A percentile compares a stretch with the other conserved stretches of the same genome.
Conservation (phyloP, 2,329 filamentous ascomycete species). For the Trichoderma breve region DNA sequence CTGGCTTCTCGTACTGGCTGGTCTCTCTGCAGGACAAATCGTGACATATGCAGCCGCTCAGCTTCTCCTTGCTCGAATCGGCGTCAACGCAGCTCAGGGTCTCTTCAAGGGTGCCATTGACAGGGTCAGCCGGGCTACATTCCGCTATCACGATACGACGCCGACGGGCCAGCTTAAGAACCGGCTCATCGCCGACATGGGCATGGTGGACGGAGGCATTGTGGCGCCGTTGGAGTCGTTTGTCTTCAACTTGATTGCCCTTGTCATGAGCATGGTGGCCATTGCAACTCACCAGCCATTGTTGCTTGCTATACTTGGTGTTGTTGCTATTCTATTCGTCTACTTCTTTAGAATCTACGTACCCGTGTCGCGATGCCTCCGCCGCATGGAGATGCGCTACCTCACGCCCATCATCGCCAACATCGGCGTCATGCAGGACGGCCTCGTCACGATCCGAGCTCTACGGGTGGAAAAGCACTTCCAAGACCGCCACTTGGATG, state of each 20-base stretch:
- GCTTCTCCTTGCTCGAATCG: constrained; percentile 69
- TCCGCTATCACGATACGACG: constrained; percentile 88
- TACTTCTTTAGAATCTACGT: constrained; percentile 74
- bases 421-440: constrained; percentile 83
- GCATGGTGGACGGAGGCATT: constrained; percentile 84
- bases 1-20: constrained; percentile 71
- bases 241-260: constrained; percentile 67
- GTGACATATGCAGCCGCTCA: constrained; percentile 61
- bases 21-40: constrained; percentile 62
- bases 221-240: constrained; percentile 70
- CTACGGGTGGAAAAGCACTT: constrained; percentile 78
- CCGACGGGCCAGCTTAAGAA: constrained; percentile 91
- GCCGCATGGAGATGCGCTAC: constrained; percentile 85
- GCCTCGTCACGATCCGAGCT: constrained; percentile 80
- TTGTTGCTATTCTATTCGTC: constrained; percentile 67
- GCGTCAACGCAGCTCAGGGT: constrained; percentile 72
- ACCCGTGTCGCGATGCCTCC: constrained; percentile 77
- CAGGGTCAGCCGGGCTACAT: constrained; percentile 74
- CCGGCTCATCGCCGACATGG: constrained; percentile 84
- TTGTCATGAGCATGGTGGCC: constrained; percentile 69
- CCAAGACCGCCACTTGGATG: constrained; percentile 73
- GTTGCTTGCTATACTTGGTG: constrained; percentile 70
- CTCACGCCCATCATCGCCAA: constrained; percentile 88
- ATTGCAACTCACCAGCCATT: constrained; percentile 76
- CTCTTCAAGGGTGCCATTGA: constrained; percentile 73